Evolutionary conservation across 257 asterid genomes (phyloP).

Genomic region (Rehmannia glutinosa): DNA sequence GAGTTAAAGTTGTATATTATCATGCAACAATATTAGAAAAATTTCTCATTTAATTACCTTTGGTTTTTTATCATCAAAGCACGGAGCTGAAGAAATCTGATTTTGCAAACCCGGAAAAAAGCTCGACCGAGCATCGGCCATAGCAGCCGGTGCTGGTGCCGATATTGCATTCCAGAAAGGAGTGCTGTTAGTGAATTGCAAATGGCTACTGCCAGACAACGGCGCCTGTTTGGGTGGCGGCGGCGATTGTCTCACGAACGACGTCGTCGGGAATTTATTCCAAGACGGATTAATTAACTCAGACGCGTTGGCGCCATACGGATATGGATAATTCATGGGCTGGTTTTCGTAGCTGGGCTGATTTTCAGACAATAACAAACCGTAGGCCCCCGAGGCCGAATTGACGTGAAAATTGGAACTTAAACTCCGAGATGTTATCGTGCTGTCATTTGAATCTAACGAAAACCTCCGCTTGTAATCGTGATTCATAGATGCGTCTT

Average conservation of each 20-base stretch:
- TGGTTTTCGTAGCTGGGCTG: constrained; percentile 24
- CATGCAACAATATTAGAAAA: neutral
- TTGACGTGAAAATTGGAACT: constrained; percentile 35
- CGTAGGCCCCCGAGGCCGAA: constrained; percentile 37
- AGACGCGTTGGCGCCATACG: constrained; percentile 21
- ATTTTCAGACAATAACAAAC: constrained; percentile 37
- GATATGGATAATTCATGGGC: constrained; percentile 30
- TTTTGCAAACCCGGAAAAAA: constrained; percentile 40
- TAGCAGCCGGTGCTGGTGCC: constrained; percentile 25
- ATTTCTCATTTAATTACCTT: neutral
- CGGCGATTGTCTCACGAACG: constrained; percentile 36
- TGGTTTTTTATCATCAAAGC: constrained; percentile 24
- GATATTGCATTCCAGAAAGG: constrained; percentile 73
- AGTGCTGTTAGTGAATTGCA: constrained; percentile 56
- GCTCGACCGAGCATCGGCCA: constrained; percentile 34
- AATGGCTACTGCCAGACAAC: constrained; percentile 22
- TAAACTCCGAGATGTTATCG: constrained; percentile 32
- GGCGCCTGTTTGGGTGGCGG: constrained; percentile 13
- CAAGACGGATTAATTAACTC: constrained; percentile 30
- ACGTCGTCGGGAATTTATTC: constrained; percentile 55
- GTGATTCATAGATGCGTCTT: constrained; percentile 22
- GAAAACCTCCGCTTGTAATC: constrained; percentile 43
- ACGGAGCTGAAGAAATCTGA: constrained; percentile 27
- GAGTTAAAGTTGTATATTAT: neutral
- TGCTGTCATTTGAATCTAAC: constrained; percentile 33